Evolutionary conservation across 805 yeast genomes (phyloP).

Genomic region (Saturnispora galanensis): DNA sequence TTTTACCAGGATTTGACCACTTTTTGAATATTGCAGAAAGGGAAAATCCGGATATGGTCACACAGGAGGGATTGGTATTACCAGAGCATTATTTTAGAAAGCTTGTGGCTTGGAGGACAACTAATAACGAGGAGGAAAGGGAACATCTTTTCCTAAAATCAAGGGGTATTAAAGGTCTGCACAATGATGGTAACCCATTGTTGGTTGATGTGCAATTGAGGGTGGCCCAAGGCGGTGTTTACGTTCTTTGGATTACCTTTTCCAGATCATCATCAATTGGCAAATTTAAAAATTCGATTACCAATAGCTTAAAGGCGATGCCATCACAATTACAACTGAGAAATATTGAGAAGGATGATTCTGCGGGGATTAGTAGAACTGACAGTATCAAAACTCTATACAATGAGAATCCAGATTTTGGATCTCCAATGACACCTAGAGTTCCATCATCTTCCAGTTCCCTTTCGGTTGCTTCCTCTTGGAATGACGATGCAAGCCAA

Average conservation of each 20-base stretch:
- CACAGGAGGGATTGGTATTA: constrained; percentile 60
- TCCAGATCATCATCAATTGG: constrained; percentile 34
- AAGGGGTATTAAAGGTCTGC: constrained; percentile 58
- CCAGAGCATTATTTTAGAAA: constrained; percentile 89
- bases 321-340: constrained; percentile 7
- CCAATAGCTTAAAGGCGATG: constrained; percentile 1
- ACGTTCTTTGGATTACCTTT: constrained; percentile 79
- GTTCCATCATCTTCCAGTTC: constrained; percentile 4
- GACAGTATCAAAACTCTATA: neutral
- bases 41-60: constrained; percentile 31
- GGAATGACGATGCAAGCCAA: constrained; percentile 2
- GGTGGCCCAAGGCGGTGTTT: constrained; percentile 47
- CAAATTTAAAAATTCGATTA: neutral
- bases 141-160: constrained; percentile 48
- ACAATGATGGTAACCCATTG: constrained; percentile 56
- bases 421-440: neutral
- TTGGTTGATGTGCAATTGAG: constrained; percentile 75
- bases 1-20: constrained; percentile 55
- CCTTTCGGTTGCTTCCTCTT: constrained; percentile 2
- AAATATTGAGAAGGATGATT: constrained; percentile 7
- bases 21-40: constrained; percentile 34
- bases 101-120: constrained; percentile 35
- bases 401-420: neutral
- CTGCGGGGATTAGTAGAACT: constrained; percentile 1
- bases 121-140: constrained; percentile 30